Percentiles rank a stretch among this genome's conserved stretches.
These are phyloP conservation scores for Sphagnurus paluster DNA, from an alignment of 1,284 basidiomycete genomes.

Conservation along the genomic window DNA sequence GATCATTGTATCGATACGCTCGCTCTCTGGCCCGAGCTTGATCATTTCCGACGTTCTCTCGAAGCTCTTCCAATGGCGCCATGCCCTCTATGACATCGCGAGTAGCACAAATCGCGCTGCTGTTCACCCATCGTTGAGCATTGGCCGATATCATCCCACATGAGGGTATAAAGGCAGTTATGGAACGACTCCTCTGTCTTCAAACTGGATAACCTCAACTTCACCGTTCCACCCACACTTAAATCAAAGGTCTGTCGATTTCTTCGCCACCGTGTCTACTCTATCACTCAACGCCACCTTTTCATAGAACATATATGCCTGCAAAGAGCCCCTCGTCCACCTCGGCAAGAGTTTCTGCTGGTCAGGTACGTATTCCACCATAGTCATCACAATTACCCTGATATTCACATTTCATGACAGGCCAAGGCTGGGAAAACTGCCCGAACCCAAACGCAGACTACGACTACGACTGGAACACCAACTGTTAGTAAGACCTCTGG, in stretches of 20 bases:
- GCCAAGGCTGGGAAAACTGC: constrained; percentile 10
- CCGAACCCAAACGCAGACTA: constrained; percentile 2
- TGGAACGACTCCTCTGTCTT: background rate
- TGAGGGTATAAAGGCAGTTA: constrained; percentile 6
- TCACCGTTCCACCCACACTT: background rate
- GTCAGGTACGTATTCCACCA: constrained; percentile 3
- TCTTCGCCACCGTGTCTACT: background rate
- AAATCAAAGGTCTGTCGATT: background rate
- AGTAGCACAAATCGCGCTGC: constrained; percentile 18
- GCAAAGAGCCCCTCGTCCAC: constrained; percentile 7
- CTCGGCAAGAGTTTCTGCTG: constrained; percentile 8
- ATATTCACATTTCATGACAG: constrained; percentile 3
- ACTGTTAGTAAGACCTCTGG: constrained; percentile 8
- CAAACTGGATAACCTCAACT: too few relatives aligned
- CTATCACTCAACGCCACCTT: background rate
- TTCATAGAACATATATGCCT: constrained; percentile 10
- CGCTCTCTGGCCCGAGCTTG: background rate
- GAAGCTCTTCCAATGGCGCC: background rate
- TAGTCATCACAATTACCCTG: background rate
- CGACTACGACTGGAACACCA: background rate
- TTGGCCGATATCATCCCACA: background rate
- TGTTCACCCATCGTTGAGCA: background rate
- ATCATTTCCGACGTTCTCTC: constrained; percentile 2
- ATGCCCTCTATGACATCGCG: background rate
- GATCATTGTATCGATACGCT: constrained; percentile 2